Base-by-base conservation (phyloP, 2,329 filamentous ascomycete genomes). In the Thelonectria discophora region DNA sequence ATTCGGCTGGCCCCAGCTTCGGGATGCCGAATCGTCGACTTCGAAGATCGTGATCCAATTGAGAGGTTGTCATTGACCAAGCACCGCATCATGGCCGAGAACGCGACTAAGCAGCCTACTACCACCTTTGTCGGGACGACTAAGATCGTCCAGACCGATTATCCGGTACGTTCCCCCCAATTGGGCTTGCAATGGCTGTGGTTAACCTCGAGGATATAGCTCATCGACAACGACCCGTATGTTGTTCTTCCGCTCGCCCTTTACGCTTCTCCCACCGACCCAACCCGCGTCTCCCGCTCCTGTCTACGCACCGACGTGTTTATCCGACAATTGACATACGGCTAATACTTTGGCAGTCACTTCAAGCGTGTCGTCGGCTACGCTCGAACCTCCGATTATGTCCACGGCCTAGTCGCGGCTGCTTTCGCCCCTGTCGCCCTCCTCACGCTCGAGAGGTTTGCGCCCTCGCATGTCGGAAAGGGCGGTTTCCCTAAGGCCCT, bases 161-260 rank as follows among this genome's bases (percentile, higher is more conserved):
- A 92, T 78, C 94, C 94, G 61, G 95, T 98, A 82, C 74, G 92
- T 83, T 57, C 39, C 32, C 4, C 46, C 3, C 64, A 37, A 57
- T 62, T 65, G 63, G 59, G 27, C 55, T 7, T 48, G 15, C 65
- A 54, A 70, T 67, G 60, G 59, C 50, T 49, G 56, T 63, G 60
- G 63, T 68, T 67, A 60, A 67, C 62, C 66, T 72, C 58, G 48
- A 62, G 60, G 65, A 74, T 74, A 70, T 81, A 99, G 95, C 91
- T 98, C 82, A 98, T 99, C 80, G 95, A 99, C 84, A 96, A 92
- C 83, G 95, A 99, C 81, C 95, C 95, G 94, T 97, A 94, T 60
- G 77, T 78, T 47, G 42, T 15, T 46, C 42, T 15, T 46, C 42
- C 18, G 42, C 43, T 20, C 24, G 34, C 50, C 48, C 42, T 39